Conservation (phyloP, 148 eudicot genomes). For the Chenopodium suecicum region DNA sequence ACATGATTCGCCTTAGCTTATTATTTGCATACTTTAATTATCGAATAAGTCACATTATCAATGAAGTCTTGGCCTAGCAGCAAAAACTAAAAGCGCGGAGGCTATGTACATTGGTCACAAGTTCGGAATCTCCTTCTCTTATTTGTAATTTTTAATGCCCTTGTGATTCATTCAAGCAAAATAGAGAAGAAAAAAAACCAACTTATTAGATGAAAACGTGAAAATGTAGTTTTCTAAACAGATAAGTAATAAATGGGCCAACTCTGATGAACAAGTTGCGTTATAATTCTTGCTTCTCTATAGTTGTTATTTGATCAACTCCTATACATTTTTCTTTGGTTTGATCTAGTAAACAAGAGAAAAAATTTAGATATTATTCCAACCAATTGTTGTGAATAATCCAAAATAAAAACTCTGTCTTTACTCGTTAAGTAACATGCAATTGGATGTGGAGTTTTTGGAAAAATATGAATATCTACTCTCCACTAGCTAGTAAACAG, state of each 20-base stretch:
- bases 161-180: too few relatives aligned
- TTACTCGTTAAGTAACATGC: neutral
- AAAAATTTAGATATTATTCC: neutral
- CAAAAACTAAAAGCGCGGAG: neutral
- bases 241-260: slow-evolving; percentile 12
- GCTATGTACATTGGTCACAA: too few relatives aligned
- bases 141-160: too few relatives aligned
- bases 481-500: neutral
- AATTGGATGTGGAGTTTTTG: neutral
- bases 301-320: neutral
- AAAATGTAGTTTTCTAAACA: slow-evolving; percentile 11
- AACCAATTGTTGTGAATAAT: neutral
- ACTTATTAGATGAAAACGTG: neutral
- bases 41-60: too few relatives aligned
- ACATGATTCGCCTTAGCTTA: too few relatives aligned
- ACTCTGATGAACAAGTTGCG: slow-evolving; percentile 8
- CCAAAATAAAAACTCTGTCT: neutral
- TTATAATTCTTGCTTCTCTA: neutral
- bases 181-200: too few relatives aligned
- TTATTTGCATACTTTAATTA: too few relatives aligned
- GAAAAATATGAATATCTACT: neutral
- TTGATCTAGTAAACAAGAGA: neutral
- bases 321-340: neutral
- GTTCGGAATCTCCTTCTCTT: too few relatives aligned
- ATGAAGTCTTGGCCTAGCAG: too few relatives aligned